Percentiles rank a stretch among this genome's conserved stretches.
Conservation (phyloP, 768 basidiomycete genomes). For the Dacryopinax spathularia region DNA sequence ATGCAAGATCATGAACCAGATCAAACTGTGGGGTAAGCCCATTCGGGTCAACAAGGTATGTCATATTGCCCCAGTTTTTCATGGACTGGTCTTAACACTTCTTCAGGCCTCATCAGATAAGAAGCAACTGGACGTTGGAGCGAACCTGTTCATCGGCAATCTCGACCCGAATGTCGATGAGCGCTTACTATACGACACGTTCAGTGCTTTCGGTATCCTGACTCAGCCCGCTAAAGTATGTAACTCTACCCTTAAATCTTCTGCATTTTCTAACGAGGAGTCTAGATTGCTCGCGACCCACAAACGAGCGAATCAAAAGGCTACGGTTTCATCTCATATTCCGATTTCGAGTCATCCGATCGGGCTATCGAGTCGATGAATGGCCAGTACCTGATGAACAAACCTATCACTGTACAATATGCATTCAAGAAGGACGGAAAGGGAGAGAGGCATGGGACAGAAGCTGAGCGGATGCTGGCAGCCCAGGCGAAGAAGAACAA, state of each 20-base stretch:
- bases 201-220: slow-evolving; percentile 87
- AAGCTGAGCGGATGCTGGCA: slow-evolving; percentile 90
- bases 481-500: slow-evolving; percentile 94
- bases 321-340: slow-evolving; percentile 94
- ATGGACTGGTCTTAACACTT: neutral
- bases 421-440: slow-evolving; percentile 99
- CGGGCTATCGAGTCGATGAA: slow-evolving; percentile 96
- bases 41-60: slow-evolving; percentile 96
- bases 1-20: slow-evolving; percentile 99
- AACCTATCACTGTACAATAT: slow-evolving; percentile 91
- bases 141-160: slow-evolving; percentile 92
- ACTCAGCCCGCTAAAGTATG: slow-evolving; percentile 76
- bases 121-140: slow-evolving; percentile 94
- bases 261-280: neutral
- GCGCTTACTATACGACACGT: slow-evolving; percentile 81
- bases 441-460: slow-evolving; percentile 91
- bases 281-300: slow-evolving; percentile 82
- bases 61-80: slow-evolving; percentile 6
- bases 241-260: slow-evolving; percentile 10
- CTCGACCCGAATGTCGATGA: slow-evolving; percentile 94
- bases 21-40: slow-evolving; percentile 97
- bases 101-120: slow-evolving; percentile 88
- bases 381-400: slow-evolving; percentile 94
- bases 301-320: slow-evolving; percentile 77
- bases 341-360: slow-evolving; percentile 94